These are phyloP conservation scores for Cytospora paraplurivora DNA, from an alignment of 2,329 filamentous ascomycete species.

Conservation along the genomic window DNA sequence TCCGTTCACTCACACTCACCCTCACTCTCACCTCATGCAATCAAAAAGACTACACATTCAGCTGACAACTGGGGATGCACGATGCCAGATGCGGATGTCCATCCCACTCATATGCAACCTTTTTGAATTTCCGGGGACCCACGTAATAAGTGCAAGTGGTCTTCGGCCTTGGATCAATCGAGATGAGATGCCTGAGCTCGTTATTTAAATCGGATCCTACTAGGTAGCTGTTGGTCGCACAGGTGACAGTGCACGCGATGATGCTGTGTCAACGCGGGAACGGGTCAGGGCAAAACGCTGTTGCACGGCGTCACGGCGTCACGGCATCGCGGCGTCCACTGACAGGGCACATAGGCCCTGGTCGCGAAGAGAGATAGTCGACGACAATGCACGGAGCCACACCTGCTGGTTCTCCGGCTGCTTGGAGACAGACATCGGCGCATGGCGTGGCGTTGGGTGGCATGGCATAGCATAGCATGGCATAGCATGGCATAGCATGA, in stretches of 20 bases:
- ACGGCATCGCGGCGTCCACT: neutral
- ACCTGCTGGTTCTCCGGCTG: neutral
- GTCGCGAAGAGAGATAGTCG: neutral
- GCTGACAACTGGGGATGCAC: conserved; percentile 26
- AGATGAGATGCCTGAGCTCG: conserved; percentile 14
- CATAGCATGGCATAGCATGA: neutral
- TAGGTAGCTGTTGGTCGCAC: neutral
- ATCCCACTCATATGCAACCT: conserved; percentile 9
- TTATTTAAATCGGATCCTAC: neutral
- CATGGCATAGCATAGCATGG: neutral
- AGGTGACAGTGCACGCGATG: neutral
- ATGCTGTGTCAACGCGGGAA: neutral
- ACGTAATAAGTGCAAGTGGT: conserved; percentile 6
- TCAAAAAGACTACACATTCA: conserved; percentile 28
- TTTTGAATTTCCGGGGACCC: conserved; percentile 7
- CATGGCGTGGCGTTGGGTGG: conserved; percentile 1
- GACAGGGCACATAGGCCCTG: neutral
- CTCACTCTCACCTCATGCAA: conserved; percentile 18
- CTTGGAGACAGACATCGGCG: neutral
- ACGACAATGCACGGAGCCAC: neutral
- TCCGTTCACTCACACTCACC: neutral
- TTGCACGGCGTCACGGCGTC: neutral
- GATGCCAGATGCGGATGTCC: conserved; percentile 24
- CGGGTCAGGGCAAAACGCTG: neutral
- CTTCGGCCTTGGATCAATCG: conserved; percentile 8